These are phyloP conservation scores for Ophiostoma piceae DNA, from an alignment of 2,329 filamentous ascomycete genomes.

Conservation along the genomic window DNA sequence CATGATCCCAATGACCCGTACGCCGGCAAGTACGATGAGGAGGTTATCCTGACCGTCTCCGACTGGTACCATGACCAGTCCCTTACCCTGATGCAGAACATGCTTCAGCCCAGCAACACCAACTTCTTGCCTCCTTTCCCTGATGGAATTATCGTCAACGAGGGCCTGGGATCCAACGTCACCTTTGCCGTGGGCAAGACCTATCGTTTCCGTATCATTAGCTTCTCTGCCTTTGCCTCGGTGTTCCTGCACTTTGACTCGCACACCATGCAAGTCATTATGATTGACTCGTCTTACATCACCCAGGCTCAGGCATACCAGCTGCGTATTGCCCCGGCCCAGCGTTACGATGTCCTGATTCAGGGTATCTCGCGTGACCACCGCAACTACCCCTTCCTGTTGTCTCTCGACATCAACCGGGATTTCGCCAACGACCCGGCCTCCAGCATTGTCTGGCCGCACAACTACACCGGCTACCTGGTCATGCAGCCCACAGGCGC, in stretches of 20 bases:
- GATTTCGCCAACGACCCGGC: slow-evolving; percentile 36
- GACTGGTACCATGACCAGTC: slow-evolving; percentile 42
- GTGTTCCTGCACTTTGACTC: slow-evolving; percentile 43
- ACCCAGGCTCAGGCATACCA: slow-evolving; percentile 36
- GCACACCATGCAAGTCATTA: slow-evolving; percentile 43
- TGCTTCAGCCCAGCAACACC: slow-evolving; percentile 40
- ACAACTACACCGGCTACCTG: slow-evolving; percentile 44
- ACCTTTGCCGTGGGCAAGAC: slow-evolving; percentile 40
- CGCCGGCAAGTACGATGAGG: slow-evolving; percentile 49
- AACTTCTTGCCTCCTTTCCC: slow-evolving; percentile 40
- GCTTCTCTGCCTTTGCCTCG: slow-evolving; percentile 41
- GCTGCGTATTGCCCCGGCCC: slow-evolving; percentile 40
- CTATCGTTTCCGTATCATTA: slow-evolving; percentile 45
- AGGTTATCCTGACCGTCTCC: slow-evolving; percentile 52
- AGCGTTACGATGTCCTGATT: slow-evolving; percentile 45
- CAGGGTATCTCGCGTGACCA: slow-evolving; percentile 33
- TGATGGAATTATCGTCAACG: slow-evolving; percentile 41
- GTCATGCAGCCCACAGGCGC: slow-evolving; percentile 36
- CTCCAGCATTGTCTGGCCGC: slow-evolving; percentile 31
- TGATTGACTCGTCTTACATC: slow-evolving; percentile 42
- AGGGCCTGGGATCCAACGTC: slow-evolving; percentile 38
- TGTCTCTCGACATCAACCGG: slow-evolving; percentile 42
- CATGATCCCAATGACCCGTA: slow-evolving; percentile 54
- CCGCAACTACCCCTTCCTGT: slow-evolving; percentile 42
- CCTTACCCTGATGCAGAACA: slow-evolving; percentile 36